A percentile compares a stretch with the other conserved stretches of the same genome.
Conservation (phyloP, 1,284 basidiomycete genomes). For the Ceratobasidium sp. region DNA sequence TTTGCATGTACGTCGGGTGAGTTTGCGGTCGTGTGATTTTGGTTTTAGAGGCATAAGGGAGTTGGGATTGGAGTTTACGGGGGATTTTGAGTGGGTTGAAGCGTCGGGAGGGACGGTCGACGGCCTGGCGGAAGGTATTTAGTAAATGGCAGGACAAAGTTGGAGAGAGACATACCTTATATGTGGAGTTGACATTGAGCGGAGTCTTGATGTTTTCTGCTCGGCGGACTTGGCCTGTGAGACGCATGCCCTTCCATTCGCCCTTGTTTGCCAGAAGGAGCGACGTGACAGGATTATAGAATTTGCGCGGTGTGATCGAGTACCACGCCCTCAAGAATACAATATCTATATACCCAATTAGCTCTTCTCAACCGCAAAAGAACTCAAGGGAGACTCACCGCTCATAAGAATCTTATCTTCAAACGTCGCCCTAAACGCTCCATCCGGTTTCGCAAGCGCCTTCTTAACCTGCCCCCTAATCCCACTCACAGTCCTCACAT, state of each 20-base stretch:
- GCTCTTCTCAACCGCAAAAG: constrained; percentile 12
- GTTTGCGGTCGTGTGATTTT: constrained; percentile 83
- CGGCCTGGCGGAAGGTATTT: constrained; percentile 57
- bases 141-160: neutral
- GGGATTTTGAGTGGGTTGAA: constrained; percentile 95
- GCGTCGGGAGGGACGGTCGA: constrained; percentile 83
- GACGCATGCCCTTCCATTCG: constrained; percentile 92
- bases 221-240: constrained; percentile 92
- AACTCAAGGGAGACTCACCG: constrained; percentile 67
- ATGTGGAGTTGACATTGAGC: constrained; percentile 85
- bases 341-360: constrained; percentile 73
- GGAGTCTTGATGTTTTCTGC: constrained; percentile 90
- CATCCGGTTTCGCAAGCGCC: constrained; percentile 92
- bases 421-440: constrained; percentile 95
- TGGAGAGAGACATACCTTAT: constrained; percentile 68
- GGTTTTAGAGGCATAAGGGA: constrained; percentile 95
- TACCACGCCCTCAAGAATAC: constrained; percentile 98
- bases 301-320: constrained; percentile 92
- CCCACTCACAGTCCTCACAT: constrained; percentile 94
- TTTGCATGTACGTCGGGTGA: constrained; percentile 87
- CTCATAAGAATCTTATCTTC: constrained; percentile 98
- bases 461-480: constrained; percentile 98
- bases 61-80: constrained; percentile 86
- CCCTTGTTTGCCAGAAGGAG: constrained; percentile 85
- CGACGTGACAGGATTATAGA: constrained; percentile 97